A percentile compares a stretch with the other conserved stretches of the same genome.
These are phyloP conservation scores for Myxozyma sirexii DNA, from an alignment of 805 yeast species.

Conservation along the genomic window DNA sequence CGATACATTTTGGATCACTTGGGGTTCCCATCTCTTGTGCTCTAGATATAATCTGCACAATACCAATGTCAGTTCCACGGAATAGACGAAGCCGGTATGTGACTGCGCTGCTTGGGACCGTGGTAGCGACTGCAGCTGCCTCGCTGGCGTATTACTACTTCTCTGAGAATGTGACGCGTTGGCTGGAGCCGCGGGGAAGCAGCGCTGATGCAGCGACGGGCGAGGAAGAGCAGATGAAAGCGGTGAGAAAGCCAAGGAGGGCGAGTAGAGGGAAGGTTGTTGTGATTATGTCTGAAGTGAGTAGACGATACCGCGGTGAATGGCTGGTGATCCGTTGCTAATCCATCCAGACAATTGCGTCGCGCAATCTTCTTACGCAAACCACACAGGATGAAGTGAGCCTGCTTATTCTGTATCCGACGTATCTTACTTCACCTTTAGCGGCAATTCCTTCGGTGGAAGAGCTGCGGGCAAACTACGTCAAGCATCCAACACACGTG, in stretches of 20 bases:
- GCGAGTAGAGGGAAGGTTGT: conserved; percentile 14
- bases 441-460: conserved; percentile 8
- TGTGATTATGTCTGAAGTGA: conserved; percentile 21
- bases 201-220: background rate
- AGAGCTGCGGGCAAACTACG: conserved; percentile 15
- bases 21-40: too few relatives aligned
- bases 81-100: background rate
- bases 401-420: conserved; percentile 20
- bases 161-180: conserved; percentile 19
- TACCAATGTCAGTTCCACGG: background rate
- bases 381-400: conserved; percentile 21
- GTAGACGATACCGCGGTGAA: background rate
- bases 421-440: conserved; percentile 3
- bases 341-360: background rate
- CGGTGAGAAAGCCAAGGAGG: background rate
- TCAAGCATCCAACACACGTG: conserved; percentile 21
- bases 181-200: conserved; percentile 9
- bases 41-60: too few relatives aligned
- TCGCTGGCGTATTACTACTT: conserved; percentile 22
- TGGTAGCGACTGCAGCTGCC: conserved; percentile 10
- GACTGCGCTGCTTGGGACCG: conserved; percentile 7
- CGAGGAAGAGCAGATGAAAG: background rate
- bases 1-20: too few relatives aligned
- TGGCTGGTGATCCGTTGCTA: background rate
- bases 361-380: background rate